Evolutionary conservation across 2,329 filamentous ascomycete genomes (phyloP).

Genomic region (Exophiala bonariae): DNA sequence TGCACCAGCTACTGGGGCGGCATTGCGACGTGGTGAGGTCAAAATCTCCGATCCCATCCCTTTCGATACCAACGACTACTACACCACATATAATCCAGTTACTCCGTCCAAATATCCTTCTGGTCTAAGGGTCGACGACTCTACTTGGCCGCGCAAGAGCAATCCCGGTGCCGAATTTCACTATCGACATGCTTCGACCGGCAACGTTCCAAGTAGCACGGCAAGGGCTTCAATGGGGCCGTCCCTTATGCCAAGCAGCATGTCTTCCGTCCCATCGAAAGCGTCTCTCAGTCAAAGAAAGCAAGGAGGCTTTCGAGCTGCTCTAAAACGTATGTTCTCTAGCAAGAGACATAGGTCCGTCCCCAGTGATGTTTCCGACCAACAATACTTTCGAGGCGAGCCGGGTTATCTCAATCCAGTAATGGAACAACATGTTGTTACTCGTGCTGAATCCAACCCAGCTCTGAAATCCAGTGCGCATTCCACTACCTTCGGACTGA

Average conservation of each 20-base stretch:
- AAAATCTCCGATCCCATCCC: constrained; percentile 34
- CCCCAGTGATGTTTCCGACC: constrained; percentile 8
- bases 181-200: constrained; percentile 15
- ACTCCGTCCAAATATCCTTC: constrained; percentile 8
- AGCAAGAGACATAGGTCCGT: constrained; percentile 24
- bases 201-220: constrained; percentile 9
- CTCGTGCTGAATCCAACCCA: constrained; percentile 6
- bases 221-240: constrained; percentile 20
- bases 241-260: constrained; percentile 23
- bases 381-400: constrained; percentile 13
- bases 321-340: constrained; percentile 28
- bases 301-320: constrained; percentile 20
- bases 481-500: constrained; percentile 23
- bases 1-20: constrained; percentile 19
- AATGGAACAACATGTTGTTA: constrained; percentile 9
- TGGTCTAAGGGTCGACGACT: constrained; percentile 10
- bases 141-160: constrained; percentile 19
- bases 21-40: constrained; percentile 31
- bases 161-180: constrained; percentile 12
- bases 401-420: constrained; percentile 15
- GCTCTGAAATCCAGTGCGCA: constrained; percentile 2
- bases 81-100: constrained; percentile 3
- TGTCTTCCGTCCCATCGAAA: constrained; percentile 27
- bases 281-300: constrained; percentile 22
- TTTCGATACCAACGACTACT: constrained; percentile 18